Base-by-base conservation (phyloP, 2,329 filamentous ascomycete genomes). In the Ceratocystis harringtonii region DNA sequence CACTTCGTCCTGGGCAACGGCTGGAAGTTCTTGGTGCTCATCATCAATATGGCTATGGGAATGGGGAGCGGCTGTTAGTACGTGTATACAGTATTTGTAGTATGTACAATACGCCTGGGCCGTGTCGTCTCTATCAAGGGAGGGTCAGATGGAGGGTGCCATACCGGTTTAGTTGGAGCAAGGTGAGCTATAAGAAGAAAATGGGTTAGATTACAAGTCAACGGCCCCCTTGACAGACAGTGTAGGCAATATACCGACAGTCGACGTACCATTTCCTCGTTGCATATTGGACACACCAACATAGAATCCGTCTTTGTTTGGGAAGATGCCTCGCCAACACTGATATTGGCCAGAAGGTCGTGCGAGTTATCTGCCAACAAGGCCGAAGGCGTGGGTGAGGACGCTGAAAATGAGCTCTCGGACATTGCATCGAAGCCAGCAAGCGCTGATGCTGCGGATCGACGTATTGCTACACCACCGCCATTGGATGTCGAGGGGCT, bases 231-330 rank as follows among this genome's bases (percentile, higher is more conserved):
- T n/a, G 22, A 0, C 36, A 41, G 36, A 15, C 10, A 41, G 36
- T 5, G 36, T 41, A 41, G 36, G 4, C 10, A 41, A 4, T 41
- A 15, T 41, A 41, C 36, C 36, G 36, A 41, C 36, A 41, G 10
- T 41, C 36, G 58, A 71, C 77, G 69, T 78, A 94, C 91, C 94
- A 99, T 99, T 75, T 96, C 92, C 77, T 97, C 95, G 70, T 86
- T 91, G 76, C 94, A 99, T 73, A 99, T 99, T n/a, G 94, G 94
- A 74, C 94, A 99, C 65, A 92, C 84, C 67, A 99, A 84, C 74
- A 83, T 83, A 69, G 83, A 83, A 61, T 77, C 79, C 69, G 81
- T 80, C 68, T 78, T 80, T 79, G 63, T 80, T n/a, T 58, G 55
- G 78, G 8, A 76, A 76, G 25, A 77, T 80, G 22, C 78, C 7